Percentiles rank a stretch among this genome's conserved stretches.
phyloP scores from a whole-genome alignment of 306 rosid genomes.

The Acmispon strigosus region DNA sequence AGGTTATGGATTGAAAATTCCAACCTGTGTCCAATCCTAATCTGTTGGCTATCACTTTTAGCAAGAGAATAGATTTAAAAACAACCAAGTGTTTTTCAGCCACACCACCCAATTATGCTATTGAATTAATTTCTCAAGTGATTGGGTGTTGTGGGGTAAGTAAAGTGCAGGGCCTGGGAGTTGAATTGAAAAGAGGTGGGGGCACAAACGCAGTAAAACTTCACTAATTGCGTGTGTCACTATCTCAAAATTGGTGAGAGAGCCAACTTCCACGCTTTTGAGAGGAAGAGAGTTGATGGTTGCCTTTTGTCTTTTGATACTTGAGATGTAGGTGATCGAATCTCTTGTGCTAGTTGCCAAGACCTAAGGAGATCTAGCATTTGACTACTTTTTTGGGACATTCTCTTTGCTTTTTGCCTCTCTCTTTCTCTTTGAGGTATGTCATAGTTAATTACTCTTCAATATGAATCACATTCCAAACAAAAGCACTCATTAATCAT shows the following conservation, averaged over 20 bases:
- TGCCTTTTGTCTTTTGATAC: too few relatives aligned
- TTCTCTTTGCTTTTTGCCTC: conserved; percentile 28
- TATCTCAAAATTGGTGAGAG: conserved; percentile 34
- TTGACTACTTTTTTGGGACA: conserved; percentile 51
- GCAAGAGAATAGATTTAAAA: too few relatives aligned
- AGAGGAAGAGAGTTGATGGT: conserved; percentile 16
- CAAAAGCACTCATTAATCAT: conserved; percentile 18
- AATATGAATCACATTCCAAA: conserved; percentile 19
- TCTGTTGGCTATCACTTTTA: too few relatives aligned
- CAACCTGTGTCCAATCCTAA: too few relatives aligned
- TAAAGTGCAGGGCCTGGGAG: background rate
- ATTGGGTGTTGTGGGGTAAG: too few relatives aligned
- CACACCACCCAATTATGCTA: too few relatives aligned
- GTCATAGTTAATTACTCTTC: conserved; percentile 12
- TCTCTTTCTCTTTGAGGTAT: conserved; percentile 5
- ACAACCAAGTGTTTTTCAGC: too few relatives aligned
- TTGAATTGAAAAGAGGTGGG: conserved; percentile 10
- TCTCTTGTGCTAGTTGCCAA: conserved; percentile 17
- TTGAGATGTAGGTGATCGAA: too few relatives aligned
- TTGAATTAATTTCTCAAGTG: too few relatives aligned
- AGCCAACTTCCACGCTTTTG: conserved; percentile 8
- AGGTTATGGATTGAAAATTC: too few relatives aligned
- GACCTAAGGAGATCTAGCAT: conserved; percentile 29
- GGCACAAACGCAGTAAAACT: background rate
- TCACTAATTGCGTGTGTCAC: conserved; percentile 20